Conservation (phyloP, 768 basidiomycete genomes). For the Termitomyces sp. region DNA sequence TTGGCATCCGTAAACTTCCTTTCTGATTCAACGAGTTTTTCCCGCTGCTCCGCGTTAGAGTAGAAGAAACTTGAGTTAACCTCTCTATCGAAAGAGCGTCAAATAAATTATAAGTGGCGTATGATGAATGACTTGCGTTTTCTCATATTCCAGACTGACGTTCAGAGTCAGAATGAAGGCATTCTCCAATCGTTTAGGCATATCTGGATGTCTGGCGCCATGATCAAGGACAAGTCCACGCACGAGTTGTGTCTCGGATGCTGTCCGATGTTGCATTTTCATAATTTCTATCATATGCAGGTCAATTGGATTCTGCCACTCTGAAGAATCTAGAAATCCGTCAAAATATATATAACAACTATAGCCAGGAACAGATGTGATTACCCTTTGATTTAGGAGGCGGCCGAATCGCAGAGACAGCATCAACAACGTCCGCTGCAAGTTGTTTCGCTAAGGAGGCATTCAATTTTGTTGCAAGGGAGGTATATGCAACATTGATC, state of each 20-base stretch:
- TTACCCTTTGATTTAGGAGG: conserved; percentile 55
- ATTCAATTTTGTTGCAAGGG: conserved; percentile 90
- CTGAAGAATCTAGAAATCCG: conserved; percentile 34
- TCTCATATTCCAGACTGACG: conserved; percentile 98
- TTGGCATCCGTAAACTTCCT: conserved; percentile 89
- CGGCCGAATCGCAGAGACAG: conserved; percentile 83
- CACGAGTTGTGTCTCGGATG: conserved; percentile 94
- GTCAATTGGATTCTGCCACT: conserved; percentile 88
- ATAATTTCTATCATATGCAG: conserved; percentile 99
- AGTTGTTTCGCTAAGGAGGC: conserved; percentile 78
- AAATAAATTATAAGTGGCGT: conserved; percentile 2
- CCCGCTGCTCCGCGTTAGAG: conserved; percentile 95
- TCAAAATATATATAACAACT: conserved; percentile 4
- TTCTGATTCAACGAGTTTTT: conserved; percentile 98
- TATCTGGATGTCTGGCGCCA: conserved; percentile 95
- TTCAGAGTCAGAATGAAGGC: conserved; percentile 93
- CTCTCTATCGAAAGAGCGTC: conserved; percentile 53
- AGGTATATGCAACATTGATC: conserved; percentile 92
- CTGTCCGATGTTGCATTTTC: conserved; percentile 99
- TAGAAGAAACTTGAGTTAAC: conserved; percentile 99
- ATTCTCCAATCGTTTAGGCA: conserved; percentile 98
- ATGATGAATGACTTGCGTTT: conserved; percentile 69
- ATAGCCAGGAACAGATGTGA: conserved; percentile 13
- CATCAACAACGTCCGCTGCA: conserved; percentile 91
- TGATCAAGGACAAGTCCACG: conserved; percentile 96